Evolutionary conservation across 805 yeast species (phyloP).

Genomic region (Lachancea sp.): DNA sequence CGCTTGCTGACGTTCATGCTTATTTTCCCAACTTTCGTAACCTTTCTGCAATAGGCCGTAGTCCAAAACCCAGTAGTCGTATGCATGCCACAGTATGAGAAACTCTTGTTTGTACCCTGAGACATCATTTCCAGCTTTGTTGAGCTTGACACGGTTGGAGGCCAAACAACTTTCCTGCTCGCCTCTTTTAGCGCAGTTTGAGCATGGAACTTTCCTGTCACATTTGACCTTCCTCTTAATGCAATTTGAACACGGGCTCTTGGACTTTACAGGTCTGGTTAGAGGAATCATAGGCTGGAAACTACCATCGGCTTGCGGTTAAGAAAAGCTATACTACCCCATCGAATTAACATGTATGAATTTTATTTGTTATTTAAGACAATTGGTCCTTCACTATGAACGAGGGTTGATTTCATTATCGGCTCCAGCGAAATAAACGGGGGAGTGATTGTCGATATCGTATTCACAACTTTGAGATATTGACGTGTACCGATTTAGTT

Average conservation of each 20-base stretch:
- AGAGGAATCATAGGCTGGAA: conserved; percentile 5
- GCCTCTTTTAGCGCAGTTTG: conserved; percentile 28
- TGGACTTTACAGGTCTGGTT: conserved; percentile 14
- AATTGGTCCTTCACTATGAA: not conserved
- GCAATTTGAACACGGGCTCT: conserved; percentile 25
- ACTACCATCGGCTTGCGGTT: not conserved
- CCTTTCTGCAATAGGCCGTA: conserved; percentile 21
- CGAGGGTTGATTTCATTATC: not conserved
- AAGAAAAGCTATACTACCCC: too few relatives aligned
- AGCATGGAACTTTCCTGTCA: conserved; percentile 31
- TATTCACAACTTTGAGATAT: conserved; percentile 11
- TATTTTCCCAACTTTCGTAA: conserved; percentile 1
- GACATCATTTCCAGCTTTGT: not conserved
- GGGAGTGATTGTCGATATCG: not conserved
- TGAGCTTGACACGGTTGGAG: not conserved
- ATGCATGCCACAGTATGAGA: conserved; percentile 26
- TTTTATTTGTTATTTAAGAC: not conserved
- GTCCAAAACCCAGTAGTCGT: conserved; percentile 26
- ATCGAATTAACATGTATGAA: not conserved
- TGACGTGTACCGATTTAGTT: conserved; percentile 65
- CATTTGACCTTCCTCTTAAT: conserved; percentile 30
- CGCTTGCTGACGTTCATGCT: conserved; percentile 4
- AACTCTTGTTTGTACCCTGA: conserved; percentile 12
- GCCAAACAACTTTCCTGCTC: conserved; percentile 22
- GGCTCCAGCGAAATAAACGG: not conserved